phyloP scores from a whole-genome alignment of 176 grass and related monocot genomes.

The Paspalum notatum region DNA sequence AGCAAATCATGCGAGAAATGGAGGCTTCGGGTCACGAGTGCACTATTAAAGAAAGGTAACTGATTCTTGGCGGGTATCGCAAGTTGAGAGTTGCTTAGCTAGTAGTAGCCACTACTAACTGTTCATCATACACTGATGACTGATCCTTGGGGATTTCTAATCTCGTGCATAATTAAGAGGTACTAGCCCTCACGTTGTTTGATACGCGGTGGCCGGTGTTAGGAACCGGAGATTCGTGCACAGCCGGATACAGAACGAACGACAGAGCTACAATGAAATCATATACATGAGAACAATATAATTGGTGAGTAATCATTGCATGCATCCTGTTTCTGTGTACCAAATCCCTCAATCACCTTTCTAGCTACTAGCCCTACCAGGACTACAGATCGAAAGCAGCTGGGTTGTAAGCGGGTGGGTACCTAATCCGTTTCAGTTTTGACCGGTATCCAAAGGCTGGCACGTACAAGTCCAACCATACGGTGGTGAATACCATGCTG shows the following conservation, averaged over 20 bases:
- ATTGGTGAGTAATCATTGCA: constrained; percentile 34
- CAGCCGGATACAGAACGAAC: constrained; percentile 28
- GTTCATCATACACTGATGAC: not conserved
- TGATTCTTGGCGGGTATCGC: constrained; percentile 25
- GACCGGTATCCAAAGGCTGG: too few relatives aligned
- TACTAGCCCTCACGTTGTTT: not conserved
- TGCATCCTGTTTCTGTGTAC: not conserved
- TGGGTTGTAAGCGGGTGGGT: too few relatives aligned
- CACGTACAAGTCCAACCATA: too few relatives aligned
- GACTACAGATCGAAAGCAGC: too few relatives aligned
- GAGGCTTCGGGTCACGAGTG: constrained; percentile 28
- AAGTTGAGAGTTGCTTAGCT: constrained; percentile 5
- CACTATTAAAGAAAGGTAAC: constrained; percentile 36
- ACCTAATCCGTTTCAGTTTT: too few relatives aligned
- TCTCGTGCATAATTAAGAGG: not conserved
- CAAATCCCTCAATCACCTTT: constrained; percentile 17
- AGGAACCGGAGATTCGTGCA: constrained; percentile 31
- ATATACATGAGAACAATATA: constrained; percentile 1
- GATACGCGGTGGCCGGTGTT: not conserved
- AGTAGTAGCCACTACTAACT: not conserved
- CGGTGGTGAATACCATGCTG: too few relatives aligned
- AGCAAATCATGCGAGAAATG: constrained; percentile 38
- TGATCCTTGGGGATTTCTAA: not conserved
- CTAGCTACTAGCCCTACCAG: not conserved
- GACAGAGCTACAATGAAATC: constrained; percentile 24